A percentile compares a stretch with the other conserved stretches of the same genome.
These are phyloP conservation scores for Colletotrichum magnum DNA, from an alignment of 2,329 filamentous ascomycete genomes.

Conservation along the genomic window DNA sequence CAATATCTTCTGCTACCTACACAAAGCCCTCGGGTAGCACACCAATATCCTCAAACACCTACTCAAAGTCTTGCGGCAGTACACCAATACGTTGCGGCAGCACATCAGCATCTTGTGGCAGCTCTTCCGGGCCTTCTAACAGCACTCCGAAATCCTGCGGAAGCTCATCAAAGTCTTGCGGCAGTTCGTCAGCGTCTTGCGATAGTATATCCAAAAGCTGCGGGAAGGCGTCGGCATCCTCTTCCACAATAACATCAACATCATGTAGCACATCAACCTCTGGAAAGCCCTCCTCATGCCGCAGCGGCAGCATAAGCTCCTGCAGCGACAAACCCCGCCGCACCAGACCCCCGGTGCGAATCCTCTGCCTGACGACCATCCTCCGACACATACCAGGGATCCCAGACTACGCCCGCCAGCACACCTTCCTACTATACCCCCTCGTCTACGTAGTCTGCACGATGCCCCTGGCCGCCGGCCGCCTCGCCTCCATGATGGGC, in stretches of 20 bases:
- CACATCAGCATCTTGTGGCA: neutral
- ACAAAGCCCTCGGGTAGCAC: neutral
- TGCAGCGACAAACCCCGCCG: neutral
- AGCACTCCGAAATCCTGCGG: conserved; percentile 44
- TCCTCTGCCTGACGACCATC: conserved; percentile 6
- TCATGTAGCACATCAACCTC: neutral
- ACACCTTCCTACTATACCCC: conserved; percentile 76
- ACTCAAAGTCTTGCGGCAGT: neutral
- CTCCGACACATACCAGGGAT: conserved; percentile 19
- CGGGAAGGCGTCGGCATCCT: too few relatives aligned
- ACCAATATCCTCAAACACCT: neutral
- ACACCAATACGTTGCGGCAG: conserved; percentile 44
- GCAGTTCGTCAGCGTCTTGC: neutral
- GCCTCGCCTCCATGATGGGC: conserved; percentile 74
- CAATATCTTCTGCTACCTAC: neutral
- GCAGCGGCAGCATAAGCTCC: neutral
- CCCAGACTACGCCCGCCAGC: conserved; percentile 54
- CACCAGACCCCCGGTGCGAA: neutral
- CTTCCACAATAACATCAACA: neutral
- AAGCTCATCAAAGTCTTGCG: neutral
- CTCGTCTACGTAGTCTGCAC: conserved; percentile 79
- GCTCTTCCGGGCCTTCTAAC: neutral
- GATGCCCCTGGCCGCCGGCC: conserved; percentile 73
- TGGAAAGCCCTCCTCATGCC: neutral
- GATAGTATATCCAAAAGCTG: too few relatives aligned